Evolutionary conservation across 176 grass and related monocot species (phyloP).

Genomic region (Aegilops umbellulata): DNA sequence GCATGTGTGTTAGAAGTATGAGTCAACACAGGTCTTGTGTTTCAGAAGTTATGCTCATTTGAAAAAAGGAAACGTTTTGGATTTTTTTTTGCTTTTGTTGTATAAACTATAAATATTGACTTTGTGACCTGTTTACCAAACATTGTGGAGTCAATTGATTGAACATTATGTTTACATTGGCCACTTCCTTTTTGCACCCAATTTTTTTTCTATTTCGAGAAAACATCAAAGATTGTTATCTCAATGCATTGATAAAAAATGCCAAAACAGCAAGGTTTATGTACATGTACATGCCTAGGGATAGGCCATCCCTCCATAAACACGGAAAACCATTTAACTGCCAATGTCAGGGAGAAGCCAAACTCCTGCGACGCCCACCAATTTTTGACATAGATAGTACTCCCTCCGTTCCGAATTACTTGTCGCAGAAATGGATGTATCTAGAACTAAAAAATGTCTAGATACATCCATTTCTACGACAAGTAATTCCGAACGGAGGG

Average conservation of each 20-base stretch:
- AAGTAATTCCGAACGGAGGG: too few species aligned
- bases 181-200: neutral
- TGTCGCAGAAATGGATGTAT: too few species aligned
- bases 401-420: too few species aligned
- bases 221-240: neutral
- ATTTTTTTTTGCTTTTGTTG: neutral
- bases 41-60: constrained; percentile 3
- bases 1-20: neutral
- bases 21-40: neutral
- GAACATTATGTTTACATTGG: neutral
- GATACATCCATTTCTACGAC: too few species aligned
- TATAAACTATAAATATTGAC: constrained; percentile 9
- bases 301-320: neutral
- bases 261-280: neutral
- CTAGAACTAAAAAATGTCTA: too few species aligned
- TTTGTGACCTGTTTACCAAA: constrained; percentile 1
- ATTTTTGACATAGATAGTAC: neutral
- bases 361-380: neutral
- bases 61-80: neutral
- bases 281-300: neutral
- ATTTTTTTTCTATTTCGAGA: neutral
- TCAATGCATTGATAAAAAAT: neutral
- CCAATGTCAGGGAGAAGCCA: neutral
- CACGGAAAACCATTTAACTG: neutral
- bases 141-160: neutral